These are phyloP conservation scores for Hyphopichia buzzinii DNA, from an alignment of 1,139 yeast genomes.

Conservation along the genomic window DNA sequence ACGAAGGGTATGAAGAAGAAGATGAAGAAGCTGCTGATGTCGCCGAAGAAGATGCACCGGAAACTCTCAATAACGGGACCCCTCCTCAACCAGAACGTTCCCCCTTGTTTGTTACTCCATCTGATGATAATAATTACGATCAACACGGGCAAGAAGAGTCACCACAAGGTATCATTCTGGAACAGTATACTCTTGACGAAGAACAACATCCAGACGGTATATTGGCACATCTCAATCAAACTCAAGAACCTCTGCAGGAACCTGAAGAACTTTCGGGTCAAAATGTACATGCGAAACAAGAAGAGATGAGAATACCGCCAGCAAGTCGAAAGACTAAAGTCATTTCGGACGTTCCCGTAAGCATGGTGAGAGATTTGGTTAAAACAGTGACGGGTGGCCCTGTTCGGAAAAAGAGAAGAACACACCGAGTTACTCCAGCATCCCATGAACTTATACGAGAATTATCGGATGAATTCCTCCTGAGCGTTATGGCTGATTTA, in stretches of 20 bases:
- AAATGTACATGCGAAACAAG: neutral
- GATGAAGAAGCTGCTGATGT: too few species aligned
- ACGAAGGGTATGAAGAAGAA: too few species aligned
- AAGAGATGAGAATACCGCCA: neutral
- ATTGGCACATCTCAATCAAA: conserved; percentile 1
- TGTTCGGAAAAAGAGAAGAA: conserved; percentile 4
- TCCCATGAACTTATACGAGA: conserved; percentile 14
- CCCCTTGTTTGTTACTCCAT: neutral
- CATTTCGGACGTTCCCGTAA: conserved; percentile 6
- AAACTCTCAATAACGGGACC: neutral
- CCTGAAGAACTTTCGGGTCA: neutral
- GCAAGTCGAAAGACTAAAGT: neutral
- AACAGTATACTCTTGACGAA: conserved; percentile 17
- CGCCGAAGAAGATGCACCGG: neutral
- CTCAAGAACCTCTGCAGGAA: neutral
- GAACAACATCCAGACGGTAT: neutral
- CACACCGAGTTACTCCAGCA: conserved; percentile 8
- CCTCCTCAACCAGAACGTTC: neutral
- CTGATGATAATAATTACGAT: conserved; percentile 3
- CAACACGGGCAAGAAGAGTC: conserved; percentile 4
- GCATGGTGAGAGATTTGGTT: conserved; percentile 9
- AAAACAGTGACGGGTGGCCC: conserved; percentile 8
- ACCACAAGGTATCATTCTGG: conserved; percentile 16
- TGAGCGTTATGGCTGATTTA: conserved; percentile 32
- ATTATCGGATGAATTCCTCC: conserved; percentile 30